Base-by-base conservation (phyloP, 371 early-diverging fungal species). In the Entomophthora muscae region DNA sequence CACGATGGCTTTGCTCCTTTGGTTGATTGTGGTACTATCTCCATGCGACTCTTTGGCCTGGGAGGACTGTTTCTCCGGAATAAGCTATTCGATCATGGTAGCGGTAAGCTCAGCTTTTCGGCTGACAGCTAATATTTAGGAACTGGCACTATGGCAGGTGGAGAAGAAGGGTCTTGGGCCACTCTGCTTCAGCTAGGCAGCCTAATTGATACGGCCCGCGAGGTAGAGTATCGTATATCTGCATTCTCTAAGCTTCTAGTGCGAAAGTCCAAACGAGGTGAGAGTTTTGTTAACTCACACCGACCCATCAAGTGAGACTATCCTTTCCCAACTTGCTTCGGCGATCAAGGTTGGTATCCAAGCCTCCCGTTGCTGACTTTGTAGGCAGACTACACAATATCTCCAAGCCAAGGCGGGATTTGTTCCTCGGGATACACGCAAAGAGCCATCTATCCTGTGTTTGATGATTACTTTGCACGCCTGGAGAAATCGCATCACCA, bases 21-120 rank as follows among this genome's bases (percentile, higher is more conserved):
- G 21, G 65, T 83, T 57, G 82, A 82, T 31, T 66, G 81, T 42
- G 82, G 82, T 24, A 79, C 79, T 28, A 78, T 82, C 61, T 78
- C 73, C 57, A 67, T 83, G 30, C 71, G 84, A 23, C 69, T 83
- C 42, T 81, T 82, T 69, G 84, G 84, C 13, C 68, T 83, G 42
- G 84, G 84, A 53, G 84, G 84, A 17, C 80, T 81, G 13, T 76
- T 82, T 30, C 80, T 82, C 22, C 80, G 76, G 42, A 82, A 83
- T 64, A 83, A 81, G 66, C 59, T 83, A 28, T 83, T 83, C 66
- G 84, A 83, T 68, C 80, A 81, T 70, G 84, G 84, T n/a, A 80
- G 82, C 69, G 82, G 83, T 77, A 71, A 68, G 64, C 28, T 32
- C 24, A 42, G n/a, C 42, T 21, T 26, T 10, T 55, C 28, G 24